phyloP scores from a whole-genome alignment of 192 early-diverging fungal species.

The Backusella mclennaniae region DNA sequence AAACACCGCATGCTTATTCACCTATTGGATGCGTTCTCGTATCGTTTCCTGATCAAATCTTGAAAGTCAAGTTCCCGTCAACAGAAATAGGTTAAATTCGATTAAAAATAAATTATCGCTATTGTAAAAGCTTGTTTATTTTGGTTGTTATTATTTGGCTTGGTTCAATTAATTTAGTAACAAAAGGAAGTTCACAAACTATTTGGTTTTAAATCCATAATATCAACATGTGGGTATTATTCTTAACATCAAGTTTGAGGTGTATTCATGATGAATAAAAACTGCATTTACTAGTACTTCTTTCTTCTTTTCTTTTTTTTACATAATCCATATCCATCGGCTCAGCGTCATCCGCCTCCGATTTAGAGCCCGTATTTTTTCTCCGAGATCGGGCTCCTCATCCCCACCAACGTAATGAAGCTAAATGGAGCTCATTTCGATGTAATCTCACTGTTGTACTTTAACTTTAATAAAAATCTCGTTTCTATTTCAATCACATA shows the following conservation, averaged over 20 bases:
- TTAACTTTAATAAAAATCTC: not conserved
- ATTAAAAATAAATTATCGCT: not conserved
- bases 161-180: not conserved
- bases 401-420: not conserved
- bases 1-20: not conserved
- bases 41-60: not conserved
- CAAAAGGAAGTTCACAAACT: not conserved
- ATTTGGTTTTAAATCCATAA: not conserved
- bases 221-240: not conserved
- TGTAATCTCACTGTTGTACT: not conserved
- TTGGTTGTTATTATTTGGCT: not conserved
- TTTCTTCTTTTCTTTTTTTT: not conserved
- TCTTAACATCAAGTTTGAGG: not conserved
- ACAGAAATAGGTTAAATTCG: constrained; percentile 5
- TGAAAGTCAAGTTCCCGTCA: not conserved
- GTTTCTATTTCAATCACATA: not conserved
- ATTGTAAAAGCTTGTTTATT: not conserved
- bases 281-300: not conserved
- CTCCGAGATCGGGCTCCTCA: constrained; percentile 6
- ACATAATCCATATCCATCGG: not conserved
- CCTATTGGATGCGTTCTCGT: not conserved
- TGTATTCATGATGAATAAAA: not conserved
- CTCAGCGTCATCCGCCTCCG: constrained; percentile 3
- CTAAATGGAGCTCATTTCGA: not conserved
- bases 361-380: not conserved